Percentiles rank a stretch among this genome's conserved stretches.
These are phyloP conservation scores for Penicillium antarcticum DNA, from an alignment of 495 filamentous ascomycete species.

Conservation along the genomic window DNA sequence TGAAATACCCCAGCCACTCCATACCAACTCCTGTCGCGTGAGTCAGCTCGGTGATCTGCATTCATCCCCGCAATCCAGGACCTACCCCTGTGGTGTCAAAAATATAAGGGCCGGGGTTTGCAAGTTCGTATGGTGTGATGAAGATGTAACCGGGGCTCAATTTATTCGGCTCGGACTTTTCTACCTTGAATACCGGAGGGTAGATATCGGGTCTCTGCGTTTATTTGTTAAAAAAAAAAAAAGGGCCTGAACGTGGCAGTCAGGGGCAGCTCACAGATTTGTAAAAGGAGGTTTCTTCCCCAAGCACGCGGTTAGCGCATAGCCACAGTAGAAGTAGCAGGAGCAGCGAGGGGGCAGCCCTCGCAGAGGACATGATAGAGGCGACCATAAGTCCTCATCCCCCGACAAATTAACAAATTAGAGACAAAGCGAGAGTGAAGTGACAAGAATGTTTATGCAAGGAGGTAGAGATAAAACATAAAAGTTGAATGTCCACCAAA, in stretches of 20 bases:
- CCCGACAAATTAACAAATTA: neutral
- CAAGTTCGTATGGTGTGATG: slow-evolving; percentile 37
- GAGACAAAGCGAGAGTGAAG: neutral
- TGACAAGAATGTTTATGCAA: neutral
- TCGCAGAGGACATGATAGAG: slow-evolving; percentile 11
- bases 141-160: slow-evolving; percentile 44
- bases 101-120: slow-evolving; percentile 44
- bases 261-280: slow-evolving; percentile 23
- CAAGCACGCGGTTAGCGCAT: slow-evolving; percentile 7
- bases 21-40: slow-evolving; percentile 38
- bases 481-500: neutral
- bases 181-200: slow-evolving; percentile 31
- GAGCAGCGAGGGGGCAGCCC: slow-evolving; percentile 7
- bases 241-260: neutral
- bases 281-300: slow-evolving; percentile 20
- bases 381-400: slow-evolving; percentile 25
- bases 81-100: slow-evolving; percentile 44
- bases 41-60: slow-evolving; percentile 8
- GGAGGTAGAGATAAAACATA: neutral
- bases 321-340: slow-evolving; percentile 14
- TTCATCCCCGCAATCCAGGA: neutral
- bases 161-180: slow-evolving; percentile 24
- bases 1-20: slow-evolving; percentile 43
- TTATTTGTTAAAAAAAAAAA: slow-evolving; percentile 9
- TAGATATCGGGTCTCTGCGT: slow-evolving; percentile 41